Evolutionary conservation across 805 yeast species (phyloP).

Genomic region (Saturnispora saitoi): DNA sequence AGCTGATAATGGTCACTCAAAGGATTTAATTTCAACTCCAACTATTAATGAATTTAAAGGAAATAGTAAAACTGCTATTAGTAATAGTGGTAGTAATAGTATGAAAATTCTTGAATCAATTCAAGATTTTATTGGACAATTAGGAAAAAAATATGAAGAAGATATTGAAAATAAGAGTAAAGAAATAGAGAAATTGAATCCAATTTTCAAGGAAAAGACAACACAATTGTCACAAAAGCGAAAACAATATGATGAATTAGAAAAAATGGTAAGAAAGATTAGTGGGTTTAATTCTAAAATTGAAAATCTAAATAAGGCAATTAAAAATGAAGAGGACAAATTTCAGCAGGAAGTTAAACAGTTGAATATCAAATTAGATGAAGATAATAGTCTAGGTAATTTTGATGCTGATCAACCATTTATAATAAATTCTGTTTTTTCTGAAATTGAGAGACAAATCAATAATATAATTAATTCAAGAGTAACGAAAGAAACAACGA

Average conservation of each 20-base stretch:
- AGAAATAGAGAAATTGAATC: constrained; percentile 44
- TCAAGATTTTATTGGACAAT: constrained; percentile 38
- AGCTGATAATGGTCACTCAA: neutral
- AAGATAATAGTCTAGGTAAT: constrained; percentile 40
- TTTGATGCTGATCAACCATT: constrained; percentile 93
- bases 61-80: neutral
- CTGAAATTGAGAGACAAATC: constrained; percentile 38
- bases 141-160: constrained; percentile 50
- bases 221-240: constrained; percentile 39
- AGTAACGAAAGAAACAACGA: neutral
- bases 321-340: constrained; percentile 50
- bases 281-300: constrained; percentile 47
- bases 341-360: constrained; percentile 36
- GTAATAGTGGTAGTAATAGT: constrained; percentile 12
- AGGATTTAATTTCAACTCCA: neutral
- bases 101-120: constrained; percentile 43
- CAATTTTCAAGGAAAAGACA: constrained; percentile 50
- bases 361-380: constrained; percentile 25
- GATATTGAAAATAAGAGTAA: constrained; percentile 48
- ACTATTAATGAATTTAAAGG: neutral
- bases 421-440: constrained; percentile 52
- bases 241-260: constrained; percentile 44
- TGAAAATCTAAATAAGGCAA: constrained; percentile 52
- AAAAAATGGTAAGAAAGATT: constrained; percentile 33
- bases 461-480: constrained; percentile 17